Evolutionary conservation across 2,329 filamentous ascomycete species (phyloP).

Genomic region (Diplodia mutila): DNA sequence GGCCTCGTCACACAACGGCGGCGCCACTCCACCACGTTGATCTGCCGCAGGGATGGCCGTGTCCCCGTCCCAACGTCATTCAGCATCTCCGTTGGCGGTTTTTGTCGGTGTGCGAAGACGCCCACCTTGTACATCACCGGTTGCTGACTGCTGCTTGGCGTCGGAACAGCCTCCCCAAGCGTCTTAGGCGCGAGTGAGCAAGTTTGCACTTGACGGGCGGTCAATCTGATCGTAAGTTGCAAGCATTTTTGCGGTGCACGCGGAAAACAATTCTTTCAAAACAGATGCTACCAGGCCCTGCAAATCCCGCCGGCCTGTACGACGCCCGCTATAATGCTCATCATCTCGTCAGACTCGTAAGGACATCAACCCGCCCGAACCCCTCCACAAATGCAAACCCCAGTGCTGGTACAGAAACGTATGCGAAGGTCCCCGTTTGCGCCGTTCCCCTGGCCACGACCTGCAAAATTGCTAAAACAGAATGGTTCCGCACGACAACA

Average conservation of each 20-base stretch:
- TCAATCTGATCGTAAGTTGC: background rate
- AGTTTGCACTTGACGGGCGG: background rate
- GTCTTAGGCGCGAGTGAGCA: too few species aligned
- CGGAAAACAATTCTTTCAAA: background rate
- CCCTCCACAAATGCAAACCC: background rate
- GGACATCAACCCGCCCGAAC: conserved; percentile 1
- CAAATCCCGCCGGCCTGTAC: background rate
- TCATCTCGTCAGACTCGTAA: conserved; percentile 20
- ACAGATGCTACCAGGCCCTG: background rate
- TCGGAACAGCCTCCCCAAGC: background rate
- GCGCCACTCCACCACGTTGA: conserved; percentile 13
- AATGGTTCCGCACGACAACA: background rate
- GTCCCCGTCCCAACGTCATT: background rate
- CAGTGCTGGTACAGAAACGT: conserved; percentile 1
- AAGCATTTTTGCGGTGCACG: background rate
- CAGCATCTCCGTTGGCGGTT: background rate
- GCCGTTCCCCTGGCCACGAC: background rate
- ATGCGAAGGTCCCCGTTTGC: background rate
- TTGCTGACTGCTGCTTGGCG: background rate
- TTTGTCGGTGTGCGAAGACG: conserved; percentile 2
- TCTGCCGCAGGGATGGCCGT: conserved; percentile 11
- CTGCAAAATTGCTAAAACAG: background rate
- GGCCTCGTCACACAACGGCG: conserved; percentile 6
- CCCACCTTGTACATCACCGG: background rate
- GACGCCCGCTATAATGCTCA: conserved; percentile 15